Evolutionary conservation across 1,284 basidiomycete species (phyloP).

Genomic region (Peniophora sp.): DNA sequence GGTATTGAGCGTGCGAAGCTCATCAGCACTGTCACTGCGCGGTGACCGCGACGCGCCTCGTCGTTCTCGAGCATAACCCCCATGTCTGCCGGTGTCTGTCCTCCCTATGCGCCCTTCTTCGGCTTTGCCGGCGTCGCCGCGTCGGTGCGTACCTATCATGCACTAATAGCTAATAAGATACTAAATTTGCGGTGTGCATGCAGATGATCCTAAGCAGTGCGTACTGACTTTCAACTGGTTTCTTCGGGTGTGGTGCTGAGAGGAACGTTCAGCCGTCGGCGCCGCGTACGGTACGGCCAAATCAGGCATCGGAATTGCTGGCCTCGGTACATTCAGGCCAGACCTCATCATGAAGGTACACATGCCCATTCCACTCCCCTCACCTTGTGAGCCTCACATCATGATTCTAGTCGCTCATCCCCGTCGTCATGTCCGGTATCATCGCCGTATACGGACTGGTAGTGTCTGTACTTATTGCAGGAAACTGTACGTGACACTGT

Average conservation of each 20-base stretch:
- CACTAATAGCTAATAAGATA: no score
- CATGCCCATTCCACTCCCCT: conserved; percentile 6
- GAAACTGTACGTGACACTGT: conserved; percentile 36
- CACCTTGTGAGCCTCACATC: conserved; percentile 1
- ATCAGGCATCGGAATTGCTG: conserved; percentile 96
- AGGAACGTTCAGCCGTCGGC: conserved; percentile 60
- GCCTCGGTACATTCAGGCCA: conserved; percentile 89
- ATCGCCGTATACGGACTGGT: conserved; percentile 64
- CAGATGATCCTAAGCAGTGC: conserved; percentile 87
- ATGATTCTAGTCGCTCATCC: conserved; percentile 71
- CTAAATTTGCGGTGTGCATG: neutral
- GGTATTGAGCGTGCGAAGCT: conserved; percentile 8
- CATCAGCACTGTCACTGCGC: neutral
- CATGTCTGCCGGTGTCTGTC: conserved; percentile 44
- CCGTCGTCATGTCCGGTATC: conserved; percentile 83
- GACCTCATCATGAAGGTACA: conserved; percentile 97
- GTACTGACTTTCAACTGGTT: conserved; percentile 18
- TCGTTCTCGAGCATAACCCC: conserved; percentile 3
- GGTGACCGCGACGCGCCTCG: neutral
- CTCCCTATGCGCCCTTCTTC: conserved; percentile 81
- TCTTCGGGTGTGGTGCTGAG: conserved; percentile 3
- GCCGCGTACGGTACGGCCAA: conserved; percentile 98
- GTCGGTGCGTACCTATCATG: conserved; percentile 48
- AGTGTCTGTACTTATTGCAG: conserved; percentile 64
- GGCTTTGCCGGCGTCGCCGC: conserved; percentile 78